Conservation (phyloP, 371 early-diverging fungal genomes). For the Lichtheimia hyalospora region DNA sequence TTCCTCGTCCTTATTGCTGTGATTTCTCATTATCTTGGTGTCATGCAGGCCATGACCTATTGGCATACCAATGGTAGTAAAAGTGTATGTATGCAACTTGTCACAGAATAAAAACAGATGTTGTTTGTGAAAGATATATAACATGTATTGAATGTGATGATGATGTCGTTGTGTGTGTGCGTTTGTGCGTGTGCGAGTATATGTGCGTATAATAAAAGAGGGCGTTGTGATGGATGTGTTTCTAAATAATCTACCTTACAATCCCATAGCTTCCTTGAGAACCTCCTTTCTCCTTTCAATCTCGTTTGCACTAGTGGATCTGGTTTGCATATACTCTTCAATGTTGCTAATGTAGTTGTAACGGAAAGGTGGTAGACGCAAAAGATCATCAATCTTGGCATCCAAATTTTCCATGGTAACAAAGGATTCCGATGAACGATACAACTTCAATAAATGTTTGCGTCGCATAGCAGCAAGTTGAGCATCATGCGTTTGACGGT, state of each 20-base stretch:
- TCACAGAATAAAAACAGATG: too few relatives aligned
- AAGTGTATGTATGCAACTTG: too few relatives aligned
- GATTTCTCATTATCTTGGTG: constrained; percentile 76
- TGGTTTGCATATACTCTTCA: constrained; percentile 32
- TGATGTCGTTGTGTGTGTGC: too few relatives aligned
- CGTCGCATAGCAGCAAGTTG: constrained; percentile 21
- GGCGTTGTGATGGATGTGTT: not conserved
- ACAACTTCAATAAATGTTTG: constrained; percentile 35
- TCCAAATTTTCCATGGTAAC: constrained; percentile 51
- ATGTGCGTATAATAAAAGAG: too few relatives aligned
- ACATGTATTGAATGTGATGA: too few relatives aligned
- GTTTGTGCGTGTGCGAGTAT: too few relatives aligned
- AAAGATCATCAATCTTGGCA: constrained; percentile 29
- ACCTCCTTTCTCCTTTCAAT: constrained; percentile 41
- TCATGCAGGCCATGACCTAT: constrained; percentile 64
- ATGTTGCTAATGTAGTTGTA: constrained; percentile 23
- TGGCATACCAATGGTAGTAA: constrained; percentile 33
- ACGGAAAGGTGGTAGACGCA: constrained; percentile 19
- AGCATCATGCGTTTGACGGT: constrained; percentile 26
- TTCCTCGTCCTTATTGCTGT: constrained; percentile 82
- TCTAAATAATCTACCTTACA: constrained; percentile 17
- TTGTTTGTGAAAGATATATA: too few relatives aligned
- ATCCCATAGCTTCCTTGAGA: constrained; percentile 44
- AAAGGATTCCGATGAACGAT: constrained; percentile 31
- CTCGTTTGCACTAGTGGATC: constrained; percentile 22